These are phyloP conservation scores for Solanum gracilifrons DNA, from an alignment of 257 asterid genomes.

Conservation along the genomic window DNA sequence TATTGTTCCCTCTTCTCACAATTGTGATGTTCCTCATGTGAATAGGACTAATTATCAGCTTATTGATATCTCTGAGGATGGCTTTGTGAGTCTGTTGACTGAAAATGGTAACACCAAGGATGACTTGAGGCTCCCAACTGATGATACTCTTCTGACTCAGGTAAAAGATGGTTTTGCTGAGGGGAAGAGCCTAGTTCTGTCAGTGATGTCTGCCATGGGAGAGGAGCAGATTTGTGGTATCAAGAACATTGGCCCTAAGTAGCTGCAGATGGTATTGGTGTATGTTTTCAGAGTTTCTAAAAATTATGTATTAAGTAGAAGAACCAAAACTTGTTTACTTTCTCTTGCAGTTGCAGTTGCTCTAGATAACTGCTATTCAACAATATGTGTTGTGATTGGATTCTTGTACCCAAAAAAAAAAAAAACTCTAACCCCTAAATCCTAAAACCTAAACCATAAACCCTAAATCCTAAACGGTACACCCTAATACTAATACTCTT, in stretches of 20 bases:
- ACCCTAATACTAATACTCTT: no score
- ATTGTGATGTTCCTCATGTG: constrained; percentile 41
- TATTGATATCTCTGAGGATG: constrained; percentile 34
- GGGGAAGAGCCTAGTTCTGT: constrained; percentile 25
- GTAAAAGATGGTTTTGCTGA: constrained; percentile 23
- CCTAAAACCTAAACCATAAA: no score
- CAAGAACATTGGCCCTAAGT: constrained; percentile 26
- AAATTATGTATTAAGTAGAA: not conserved
- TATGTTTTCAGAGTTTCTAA: not conserved
- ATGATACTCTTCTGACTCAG: constrained; percentile 24
- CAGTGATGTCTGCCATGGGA: constrained; percentile 25
- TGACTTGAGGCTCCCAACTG: constrained; percentile 34
- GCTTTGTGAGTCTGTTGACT: constrained; percentile 31
- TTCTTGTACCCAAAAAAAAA: not conserved
- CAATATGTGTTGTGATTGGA: not conserved
- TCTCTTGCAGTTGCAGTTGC: not conserved
- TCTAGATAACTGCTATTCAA: not conserved
- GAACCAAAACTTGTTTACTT: not conserved
- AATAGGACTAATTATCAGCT: constrained; percentile 30
- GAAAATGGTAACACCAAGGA: constrained; percentile 35
- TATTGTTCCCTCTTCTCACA: constrained; percentile 41
- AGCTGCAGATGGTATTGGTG: not conserved
- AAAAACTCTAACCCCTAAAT: no score
- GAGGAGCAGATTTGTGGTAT: constrained; percentile 28
- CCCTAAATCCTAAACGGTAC: no score